Evolutionary conservation across 2,329 filamentous ascomycete species (phyloP).

Genomic region (Fusarium sp.): DNA sequence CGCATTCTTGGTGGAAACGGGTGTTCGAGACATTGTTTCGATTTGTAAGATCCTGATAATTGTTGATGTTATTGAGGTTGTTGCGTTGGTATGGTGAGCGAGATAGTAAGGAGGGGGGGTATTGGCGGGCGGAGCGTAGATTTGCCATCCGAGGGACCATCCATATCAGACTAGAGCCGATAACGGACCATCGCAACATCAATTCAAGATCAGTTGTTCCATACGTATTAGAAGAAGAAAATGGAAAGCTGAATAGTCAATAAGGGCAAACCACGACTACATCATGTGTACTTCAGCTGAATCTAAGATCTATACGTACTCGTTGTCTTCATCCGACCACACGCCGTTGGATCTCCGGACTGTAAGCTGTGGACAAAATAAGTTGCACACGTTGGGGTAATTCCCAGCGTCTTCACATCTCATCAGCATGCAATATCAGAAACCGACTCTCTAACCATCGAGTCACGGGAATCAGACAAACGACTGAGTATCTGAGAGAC

Average conservation of each 20-base stretch:
- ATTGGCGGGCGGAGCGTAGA: conserved; percentile 21
- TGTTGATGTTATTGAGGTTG: too few relatives aligned
- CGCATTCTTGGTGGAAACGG: conserved; percentile 45
- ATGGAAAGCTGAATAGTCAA: too few relatives aligned
- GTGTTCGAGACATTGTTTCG: conserved; percentile 37
- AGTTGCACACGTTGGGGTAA: conserved; percentile 2
- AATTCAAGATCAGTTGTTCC: too few relatives aligned
- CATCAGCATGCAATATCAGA: not conserved
- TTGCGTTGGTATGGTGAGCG: too few relatives aligned
- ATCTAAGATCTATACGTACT: not conserved
- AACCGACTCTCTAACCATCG: not conserved
- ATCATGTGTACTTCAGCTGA: not conserved
- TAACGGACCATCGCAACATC: too few relatives aligned
- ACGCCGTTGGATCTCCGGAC: too few relatives aligned
- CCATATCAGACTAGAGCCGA: too few relatives aligned
- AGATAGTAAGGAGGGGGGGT: too few relatives aligned
- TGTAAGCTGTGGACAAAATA: not conserved
- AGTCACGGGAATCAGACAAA: not conserved
- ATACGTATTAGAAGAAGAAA: too few relatives aligned
- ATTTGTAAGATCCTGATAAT: too few relatives aligned
- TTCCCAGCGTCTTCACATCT: not conserved
- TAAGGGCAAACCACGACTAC: too few relatives aligned
- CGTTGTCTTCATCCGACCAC: too few relatives aligned
- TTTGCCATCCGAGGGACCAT: conserved; percentile 17
- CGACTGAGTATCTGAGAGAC: not conserved